phyloP scores from a whole-genome alignment of 345 rosid genomes.

The Brassica carinata region DNA sequence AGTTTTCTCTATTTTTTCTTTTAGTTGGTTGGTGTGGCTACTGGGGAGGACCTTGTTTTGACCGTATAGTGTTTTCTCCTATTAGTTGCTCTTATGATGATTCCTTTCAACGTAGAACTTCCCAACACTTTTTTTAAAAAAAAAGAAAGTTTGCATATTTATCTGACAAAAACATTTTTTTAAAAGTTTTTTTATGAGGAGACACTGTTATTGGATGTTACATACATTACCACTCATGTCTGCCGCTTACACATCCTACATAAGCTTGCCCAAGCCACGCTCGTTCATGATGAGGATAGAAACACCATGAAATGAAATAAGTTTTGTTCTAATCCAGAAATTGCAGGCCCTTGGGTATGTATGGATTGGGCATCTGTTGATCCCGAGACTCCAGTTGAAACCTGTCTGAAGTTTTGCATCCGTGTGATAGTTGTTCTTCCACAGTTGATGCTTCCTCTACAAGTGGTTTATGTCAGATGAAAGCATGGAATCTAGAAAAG shows the following conservation, averaged over 20 bases:
- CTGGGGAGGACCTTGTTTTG: conserved; percentile 20
- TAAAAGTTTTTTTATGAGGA: not conserved
- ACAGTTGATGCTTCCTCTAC: conserved; percentile 87
- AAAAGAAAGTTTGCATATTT: conserved; percentile 3
- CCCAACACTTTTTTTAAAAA: not conserved
- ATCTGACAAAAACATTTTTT: not conserved
- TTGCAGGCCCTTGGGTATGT: conserved; percentile 75
- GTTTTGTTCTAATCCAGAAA: not conserved
- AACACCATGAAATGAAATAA: not conserved
- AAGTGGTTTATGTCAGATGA: conserved; percentile 77
- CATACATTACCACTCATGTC: not conserved
- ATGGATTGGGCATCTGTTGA: conserved; percentile 83
- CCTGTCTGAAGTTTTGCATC: conserved; percentile 68
- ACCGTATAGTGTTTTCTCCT: conserved; percentile 14
- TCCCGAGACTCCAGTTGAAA: conserved; percentile 63
- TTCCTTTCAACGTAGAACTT: conserved; percentile 5
- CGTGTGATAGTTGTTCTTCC: conserved; percentile 47
- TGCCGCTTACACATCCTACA: not conserved
- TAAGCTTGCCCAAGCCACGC: not conserved
- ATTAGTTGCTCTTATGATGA: conserved; percentile 6
- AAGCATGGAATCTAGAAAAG: conserved; percentile 55
- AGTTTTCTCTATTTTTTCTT: conserved; percentile 26
- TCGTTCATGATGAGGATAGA: not conserved
- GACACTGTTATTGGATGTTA: not conserved
- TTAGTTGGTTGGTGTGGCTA: not conserved